Evolutionary conservation across 805 yeast genomes (phyloP), one percentile per base, ranked within the genome.

Genomic region (Candida anglica): DNA sequence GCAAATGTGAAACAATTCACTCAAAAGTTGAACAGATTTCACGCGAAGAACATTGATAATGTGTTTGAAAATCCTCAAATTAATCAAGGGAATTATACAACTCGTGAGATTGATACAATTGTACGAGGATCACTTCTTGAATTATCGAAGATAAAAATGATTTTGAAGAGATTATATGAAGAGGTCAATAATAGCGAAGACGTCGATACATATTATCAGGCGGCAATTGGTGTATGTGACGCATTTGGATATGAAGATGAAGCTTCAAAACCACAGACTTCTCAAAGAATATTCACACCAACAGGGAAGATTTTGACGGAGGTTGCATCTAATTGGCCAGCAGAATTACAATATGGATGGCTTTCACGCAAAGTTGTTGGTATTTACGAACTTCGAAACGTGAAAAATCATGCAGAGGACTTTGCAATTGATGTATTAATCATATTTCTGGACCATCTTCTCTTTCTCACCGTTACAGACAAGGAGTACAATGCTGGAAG

Each of bases 261-360:
- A 3, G 38, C 38, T 3, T 33, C 22, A 6, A 37, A 31, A 6
- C n/a, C n/a, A n/a, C 32, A 32, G 6, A 27, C 26, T 5, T 20
- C 19, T 5, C 25, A 17, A 27, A 46, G 96, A 42, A 79, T 87
- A 0, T 85, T 88, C 53, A 89, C 96, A 0, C 96, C 96, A 2
- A 81, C 95, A 0, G 97, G 97, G 0, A 88, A 87, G 53, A 70
- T 91, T 3, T 61, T 91, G 32, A 81, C 94, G 0, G 96, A 88
- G 46, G 57, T 88, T 14, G 95, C 96, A 3, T 69, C 76, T 11
- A 79, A 77, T 9, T 89, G 97, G 97, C 98, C 98, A 0, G 60
- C 75, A 0, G 89, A 82, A 43, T 64, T 91, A 16, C 95, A 86
- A 42, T 81, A 79, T 50, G 95, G 95, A 15, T 89, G 96, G 97